Evolutionary conservation across 2,329 filamentous ascomycete genomes (phyloP).

Genomic region (Pyrenophora tritici-repentis): DNA sequence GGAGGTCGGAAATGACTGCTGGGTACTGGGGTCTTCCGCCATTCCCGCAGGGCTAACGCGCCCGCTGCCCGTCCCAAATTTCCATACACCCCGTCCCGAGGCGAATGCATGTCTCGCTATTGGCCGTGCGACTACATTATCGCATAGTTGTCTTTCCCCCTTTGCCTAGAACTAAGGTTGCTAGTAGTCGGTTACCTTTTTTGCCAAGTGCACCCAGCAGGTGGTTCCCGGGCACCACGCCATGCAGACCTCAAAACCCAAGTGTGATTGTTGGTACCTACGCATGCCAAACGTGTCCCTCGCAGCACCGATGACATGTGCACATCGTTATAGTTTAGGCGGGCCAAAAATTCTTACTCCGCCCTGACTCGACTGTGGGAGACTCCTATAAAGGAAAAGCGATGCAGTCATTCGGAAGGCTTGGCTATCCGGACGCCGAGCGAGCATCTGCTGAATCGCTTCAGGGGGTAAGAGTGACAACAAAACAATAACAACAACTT

Average conservation of each 20-base stretch:
- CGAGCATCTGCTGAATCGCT: background rate
- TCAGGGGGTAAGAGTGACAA: background rate
- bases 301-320: too few species aligned
- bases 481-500: background rate
- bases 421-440: conserved; percentile 10
- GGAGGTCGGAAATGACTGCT: conserved; percentile 44
- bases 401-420: background rate
- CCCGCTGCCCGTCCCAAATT: conserved; percentile 27
- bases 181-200: conserved; percentile 13
- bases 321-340: too few species aligned
- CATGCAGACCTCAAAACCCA: background rate
- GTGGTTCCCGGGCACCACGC: background rate
- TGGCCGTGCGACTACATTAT: conserved; percentile 16
- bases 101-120: conserved; percentile 19
- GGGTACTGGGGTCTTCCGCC: conserved; percentile 30
- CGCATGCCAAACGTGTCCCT: background rate
- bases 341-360: background rate
- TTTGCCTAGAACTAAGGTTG: background rate
- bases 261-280: too few species aligned
- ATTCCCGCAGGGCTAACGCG: conserved; percentile 29
- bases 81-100: conserved; percentile 27
- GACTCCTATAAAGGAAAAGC: background rate
- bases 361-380: background rate
- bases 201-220: conserved; percentile 10
- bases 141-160: background rate